phyloP scores from a whole-genome alignment of 805 yeast species.

The Candida peoriensis region DNA sequence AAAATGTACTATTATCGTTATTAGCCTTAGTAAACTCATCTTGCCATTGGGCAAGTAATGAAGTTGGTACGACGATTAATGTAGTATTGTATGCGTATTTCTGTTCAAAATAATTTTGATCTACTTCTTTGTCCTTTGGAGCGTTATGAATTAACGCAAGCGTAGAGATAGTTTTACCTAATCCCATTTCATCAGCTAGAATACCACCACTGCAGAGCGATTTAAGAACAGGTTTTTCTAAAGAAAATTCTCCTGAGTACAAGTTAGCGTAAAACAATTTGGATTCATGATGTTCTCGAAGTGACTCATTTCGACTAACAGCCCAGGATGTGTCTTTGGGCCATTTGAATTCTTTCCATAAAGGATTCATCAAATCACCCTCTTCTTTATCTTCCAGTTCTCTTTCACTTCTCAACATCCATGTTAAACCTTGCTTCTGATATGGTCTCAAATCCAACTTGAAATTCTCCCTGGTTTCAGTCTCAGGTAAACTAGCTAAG shows the following conservation, averaged over 20 bases:
- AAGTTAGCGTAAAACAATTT: constrained; percentile 65
- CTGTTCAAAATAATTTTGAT: not conserved
- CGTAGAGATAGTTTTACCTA: constrained; percentile 88
- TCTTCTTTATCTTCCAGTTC: constrained; percentile 40
- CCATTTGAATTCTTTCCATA: constrained; percentile 81
- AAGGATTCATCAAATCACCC: constrained; percentile 66
- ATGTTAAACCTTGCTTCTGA: constrained; percentile 79
- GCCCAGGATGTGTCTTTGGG: constrained; percentile 47
- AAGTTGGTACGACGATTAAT: constrained; percentile 83
- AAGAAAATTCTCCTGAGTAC: constrained; percentile 73
- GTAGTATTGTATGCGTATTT: constrained; percentile 69
- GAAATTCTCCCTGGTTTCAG: constrained; percentile 47
- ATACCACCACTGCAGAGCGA: constrained; percentile 74
- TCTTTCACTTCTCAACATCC: constrained; percentile 83
- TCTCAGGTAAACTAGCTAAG: constrained; percentile 53
- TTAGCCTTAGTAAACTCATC: constrained; percentile 65
- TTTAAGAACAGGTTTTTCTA: constrained; percentile 59
- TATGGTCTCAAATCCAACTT: constrained; percentile 61
- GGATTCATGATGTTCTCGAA: constrained; percentile 8
- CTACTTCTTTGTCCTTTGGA: constrained; percentile 41
- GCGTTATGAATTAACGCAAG: constrained; percentile 65
- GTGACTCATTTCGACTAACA: constrained; percentile 22
- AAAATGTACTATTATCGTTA: constrained; percentile 38
- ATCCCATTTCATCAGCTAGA: constrained; percentile 94
- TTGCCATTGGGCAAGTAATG: constrained; percentile 88